phyloP scores from a whole-genome alignment of 192 early-diverging fungal species.

The Coemansia sp. region DNA sequence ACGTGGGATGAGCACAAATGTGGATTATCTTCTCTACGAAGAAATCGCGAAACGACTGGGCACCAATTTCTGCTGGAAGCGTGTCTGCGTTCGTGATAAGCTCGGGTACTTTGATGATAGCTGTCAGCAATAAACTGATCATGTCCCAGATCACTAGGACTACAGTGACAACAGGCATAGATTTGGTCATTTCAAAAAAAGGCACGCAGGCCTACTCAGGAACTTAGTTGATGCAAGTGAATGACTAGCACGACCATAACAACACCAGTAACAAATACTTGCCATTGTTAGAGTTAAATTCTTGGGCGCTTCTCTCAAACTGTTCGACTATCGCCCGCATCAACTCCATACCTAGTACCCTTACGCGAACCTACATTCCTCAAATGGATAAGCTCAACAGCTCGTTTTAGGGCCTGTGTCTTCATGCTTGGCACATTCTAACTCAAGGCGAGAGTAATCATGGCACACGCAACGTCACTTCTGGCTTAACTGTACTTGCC shows the following conservation, averaged over 20 bases:
- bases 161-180: neutral
- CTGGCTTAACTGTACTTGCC: conserved; percentile 10
- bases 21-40: conserved; percentile 35
- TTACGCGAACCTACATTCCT: conserved; percentile 12
- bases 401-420: neutral
- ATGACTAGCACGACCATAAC: neutral
- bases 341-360: conserved; percentile 15
- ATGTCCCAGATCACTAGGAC: conserved; percentile 27
- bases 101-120: conserved; percentile 25
- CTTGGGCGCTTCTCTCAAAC: conserved; percentile 16
- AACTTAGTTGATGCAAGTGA: neutral
- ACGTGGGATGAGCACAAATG: conserved; percentile 15
- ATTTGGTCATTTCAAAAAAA: neutral
- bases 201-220: neutral
- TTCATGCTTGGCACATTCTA: neutral
- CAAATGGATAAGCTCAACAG: neutral
- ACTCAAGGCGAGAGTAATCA: neutral
- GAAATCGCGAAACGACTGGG: conserved; percentile 31
- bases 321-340: conserved; percentile 45
- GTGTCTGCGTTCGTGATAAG: conserved; percentile 22
- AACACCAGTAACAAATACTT: neutral
- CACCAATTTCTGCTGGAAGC: neutral
- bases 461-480: neutral
- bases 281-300: neutral
- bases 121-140: neutral